A percentile compares a stretch with the other conserved stretches of the same genome.
Conservation (phyloP, 306 rosid genomes). For the Heteromeles arbutifolia region DNA sequence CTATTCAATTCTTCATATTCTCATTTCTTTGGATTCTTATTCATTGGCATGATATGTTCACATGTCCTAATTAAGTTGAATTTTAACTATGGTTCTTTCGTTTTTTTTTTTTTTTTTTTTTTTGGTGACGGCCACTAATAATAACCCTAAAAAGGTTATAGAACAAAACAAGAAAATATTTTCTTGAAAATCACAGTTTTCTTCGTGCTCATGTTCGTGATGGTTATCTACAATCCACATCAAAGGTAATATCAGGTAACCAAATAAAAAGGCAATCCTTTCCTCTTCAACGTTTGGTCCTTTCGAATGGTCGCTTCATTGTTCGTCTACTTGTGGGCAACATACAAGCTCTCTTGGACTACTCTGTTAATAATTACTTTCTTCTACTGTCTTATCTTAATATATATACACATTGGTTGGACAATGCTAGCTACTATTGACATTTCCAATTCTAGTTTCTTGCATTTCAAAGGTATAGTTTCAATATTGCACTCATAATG, state of each 20-base stretch:
- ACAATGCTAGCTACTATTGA: not conserved
- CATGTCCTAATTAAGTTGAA: not conserved
- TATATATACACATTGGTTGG: too few relatives aligned
- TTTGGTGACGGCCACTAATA: not conserved
- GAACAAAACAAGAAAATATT: not conserved
- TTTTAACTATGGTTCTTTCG: not conserved
- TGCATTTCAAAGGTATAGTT: not conserved
- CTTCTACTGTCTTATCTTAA: too few relatives aligned
- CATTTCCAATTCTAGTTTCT: not conserved
- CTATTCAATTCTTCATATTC: not conserved
- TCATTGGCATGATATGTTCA: not conserved
- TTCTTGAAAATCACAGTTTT: not conserved
- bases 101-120: not conserved
- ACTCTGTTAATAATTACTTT: not conserved
- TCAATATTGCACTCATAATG: not conserved
- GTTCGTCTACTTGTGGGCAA: not conserved
- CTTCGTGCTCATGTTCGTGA: not conserved
- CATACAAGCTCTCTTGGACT: not conserved
- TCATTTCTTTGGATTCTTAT: not conserved
- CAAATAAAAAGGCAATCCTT: not conserved
- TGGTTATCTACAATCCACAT: not conserved
- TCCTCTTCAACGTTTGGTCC: slow-evolving; percentile 2
- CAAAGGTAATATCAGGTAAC: not conserved
- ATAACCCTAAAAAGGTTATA: not conserved
- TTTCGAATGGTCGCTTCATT: slow-evolving; percentile 3